These are phyloP conservation scores for Ilyonectria sp. DNA, from an alignment of 2,329 filamentous ascomycete genomes.

Conservation along the genomic window DNA sequence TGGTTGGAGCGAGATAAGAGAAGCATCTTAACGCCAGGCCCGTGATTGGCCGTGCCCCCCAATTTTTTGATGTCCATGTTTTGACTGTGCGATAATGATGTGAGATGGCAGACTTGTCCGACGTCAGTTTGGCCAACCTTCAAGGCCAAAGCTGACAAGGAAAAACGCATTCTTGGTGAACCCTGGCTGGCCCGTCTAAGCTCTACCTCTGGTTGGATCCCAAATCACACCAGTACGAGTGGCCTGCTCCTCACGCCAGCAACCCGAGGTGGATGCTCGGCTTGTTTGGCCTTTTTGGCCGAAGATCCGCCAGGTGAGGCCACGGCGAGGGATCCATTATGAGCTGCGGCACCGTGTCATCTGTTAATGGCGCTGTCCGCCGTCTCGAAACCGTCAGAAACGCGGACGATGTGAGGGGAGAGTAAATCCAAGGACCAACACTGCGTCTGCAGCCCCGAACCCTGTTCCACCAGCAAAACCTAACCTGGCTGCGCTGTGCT, in stretches of 20 bases:
- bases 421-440: conserved; percentile 16
- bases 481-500: conserved; percentile 11
- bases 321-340: conserved; percentile 28
- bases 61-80: conserved; percentile 61
- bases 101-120: conserved; percentile 33
- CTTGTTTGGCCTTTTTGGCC: conserved; percentile 29
- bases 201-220: conserved; percentile 21
- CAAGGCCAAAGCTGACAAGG: conserved; percentile 12
- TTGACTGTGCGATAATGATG: conserved; percentile 52
- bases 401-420: conserved; percentile 8
- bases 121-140: conserved; percentile 18
- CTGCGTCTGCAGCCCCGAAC: conserved; percentile 20
- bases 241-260: conserved; percentile 45
- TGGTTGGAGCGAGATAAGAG: conserved; percentile 63
- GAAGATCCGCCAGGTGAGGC: conserved; percentile 36
- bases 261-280: conserved; percentile 32
- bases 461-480: conserved; percentile 16
- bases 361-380: conserved; percentile 31
- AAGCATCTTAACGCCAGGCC: conserved; percentile 31
- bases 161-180: conserved; percentile 18
- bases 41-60: conserved; percentile 56
- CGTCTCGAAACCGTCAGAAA: conserved; percentile 16
- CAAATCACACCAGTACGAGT: conserved; percentile 21
- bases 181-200: conserved; percentile 2
- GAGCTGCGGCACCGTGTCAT: conserved; percentile 26